Evolutionary conservation across 495 filamentous ascomycete species (phyloP).

Genomic region (Staphylotrichum longicolle): DNA sequence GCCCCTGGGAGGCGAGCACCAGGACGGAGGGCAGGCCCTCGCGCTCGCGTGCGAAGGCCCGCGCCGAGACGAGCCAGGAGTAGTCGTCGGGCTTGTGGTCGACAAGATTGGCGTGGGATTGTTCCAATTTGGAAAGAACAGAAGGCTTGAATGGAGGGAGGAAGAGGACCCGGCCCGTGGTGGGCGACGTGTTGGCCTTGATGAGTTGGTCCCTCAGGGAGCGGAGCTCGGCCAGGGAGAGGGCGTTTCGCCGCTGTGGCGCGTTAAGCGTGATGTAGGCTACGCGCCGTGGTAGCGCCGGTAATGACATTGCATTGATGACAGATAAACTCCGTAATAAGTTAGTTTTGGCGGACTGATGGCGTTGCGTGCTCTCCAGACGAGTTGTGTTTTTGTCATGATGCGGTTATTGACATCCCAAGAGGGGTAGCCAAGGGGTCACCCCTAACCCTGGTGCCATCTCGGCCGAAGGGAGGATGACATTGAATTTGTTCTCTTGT

Average conservation of each 20-base stretch:
- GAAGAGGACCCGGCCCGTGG: slow-evolving; percentile 18
- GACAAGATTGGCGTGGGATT: background rate
- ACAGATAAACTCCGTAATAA: too few species aligned
- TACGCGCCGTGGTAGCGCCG: slow-evolving; percentile 11
- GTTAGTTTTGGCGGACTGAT: too few species aligned
- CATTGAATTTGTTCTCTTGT: too few species aligned
- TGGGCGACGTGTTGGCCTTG: slow-evolving; percentile 25
- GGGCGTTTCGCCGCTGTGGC: slow-evolving; percentile 24
- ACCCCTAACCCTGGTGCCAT: slow-evolving; percentile 7
- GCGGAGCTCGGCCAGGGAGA: slow-evolving; percentile 26
- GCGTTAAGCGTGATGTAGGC: slow-evolving; percentile 21
- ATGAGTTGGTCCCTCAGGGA: slow-evolving; percentile 26
- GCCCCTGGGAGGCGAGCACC: slow-evolving; percentile 29
- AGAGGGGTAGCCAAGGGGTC: background rate
- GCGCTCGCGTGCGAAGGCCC: slow-evolving; percentile 21
- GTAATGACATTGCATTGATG: slow-evolving; percentile 6
- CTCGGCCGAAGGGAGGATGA: background rate
- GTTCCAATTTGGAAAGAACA: slow-evolving; percentile 14
- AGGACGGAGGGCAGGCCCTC: slow-evolving; percentile 23
- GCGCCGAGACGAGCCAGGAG: slow-evolving; percentile 26
- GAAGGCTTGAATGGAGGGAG: slow-evolving; percentile 30
- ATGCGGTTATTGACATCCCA: slow-evolving; percentile 2
- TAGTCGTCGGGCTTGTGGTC: slow-evolving; percentile 10
- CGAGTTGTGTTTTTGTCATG: too few species aligned
- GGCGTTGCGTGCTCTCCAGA: too few species aligned